phyloP scores from a whole-genome alignment of 2,329 filamentous ascomycete genomes.

The Chrysoporthe deuterocubensis region DNA sequence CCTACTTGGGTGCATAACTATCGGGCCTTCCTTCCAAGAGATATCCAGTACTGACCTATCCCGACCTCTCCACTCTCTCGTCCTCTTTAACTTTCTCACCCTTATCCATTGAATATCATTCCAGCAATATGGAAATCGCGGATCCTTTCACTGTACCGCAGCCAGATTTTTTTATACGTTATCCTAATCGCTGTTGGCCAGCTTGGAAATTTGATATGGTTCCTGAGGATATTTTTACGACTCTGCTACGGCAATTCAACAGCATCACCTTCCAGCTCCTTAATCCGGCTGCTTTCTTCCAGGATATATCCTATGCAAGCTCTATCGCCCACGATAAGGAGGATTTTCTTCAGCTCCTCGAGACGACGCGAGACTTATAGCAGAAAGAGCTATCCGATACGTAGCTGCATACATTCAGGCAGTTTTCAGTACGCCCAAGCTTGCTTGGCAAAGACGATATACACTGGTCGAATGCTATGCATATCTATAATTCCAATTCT shows the following conservation, averaged over 20 bases:
- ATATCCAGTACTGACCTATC: no score
- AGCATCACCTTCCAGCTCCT: background rate
- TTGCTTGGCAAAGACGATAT: background rate
- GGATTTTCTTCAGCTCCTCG: background rate
- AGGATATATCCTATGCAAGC: background rate
- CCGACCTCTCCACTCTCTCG: no score
- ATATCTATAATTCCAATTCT: background rate
- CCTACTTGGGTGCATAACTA: no score
- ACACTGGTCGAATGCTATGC: background rate
- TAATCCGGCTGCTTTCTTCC: background rate
- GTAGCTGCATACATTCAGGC: no score
- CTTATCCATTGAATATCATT: no score
- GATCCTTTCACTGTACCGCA: background rate
- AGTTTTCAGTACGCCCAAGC: background rate
- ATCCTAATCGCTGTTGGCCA: slow-evolving; percentile 1
- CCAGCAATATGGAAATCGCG: no score
- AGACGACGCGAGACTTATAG: no score
- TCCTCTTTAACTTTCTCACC: no score
- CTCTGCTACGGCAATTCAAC: background rate
- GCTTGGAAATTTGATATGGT: slow-evolving; percentile 6
- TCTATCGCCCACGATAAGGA: background rate
- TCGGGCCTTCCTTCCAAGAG: no score
- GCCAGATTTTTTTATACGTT: background rate
- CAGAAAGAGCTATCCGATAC: no score
- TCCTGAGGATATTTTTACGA: background rate